Base-by-base conservation (phyloP, 805 yeast genomes). In the Ogataea thermomethanolica region DNA sequence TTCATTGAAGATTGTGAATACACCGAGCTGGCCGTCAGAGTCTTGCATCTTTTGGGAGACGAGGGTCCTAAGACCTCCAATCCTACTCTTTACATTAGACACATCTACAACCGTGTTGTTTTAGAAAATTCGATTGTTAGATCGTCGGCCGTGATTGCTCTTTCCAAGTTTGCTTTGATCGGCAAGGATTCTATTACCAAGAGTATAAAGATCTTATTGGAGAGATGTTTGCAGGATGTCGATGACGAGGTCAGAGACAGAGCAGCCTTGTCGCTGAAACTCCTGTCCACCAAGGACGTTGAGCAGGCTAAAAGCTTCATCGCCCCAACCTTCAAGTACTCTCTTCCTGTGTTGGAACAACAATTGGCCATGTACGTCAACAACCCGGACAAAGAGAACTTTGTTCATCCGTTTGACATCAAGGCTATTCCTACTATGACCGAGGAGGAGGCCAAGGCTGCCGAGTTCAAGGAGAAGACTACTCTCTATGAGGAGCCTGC, bases 211-310 rank as follows among this genome's bases (percentile, higher is more conserved):
- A 83, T 84, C 45, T 73, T 93, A 53, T 74, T 93, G 52, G 73
- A 74, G 45, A 81, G 97, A 67, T 88, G 95, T 51, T 75, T 89
- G 50, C 84, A 77, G 50, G 99, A 91, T 64, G 76, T 73, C 32
- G 96, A 91, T 62, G 99, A 91, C 65, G 99, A 91, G 66, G 99
- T 93, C 25, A 87, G 99, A 71, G 99, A 91, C 62, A 81, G 99
- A 62, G 97, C 99, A 8, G 84, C 95, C 2, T 70, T 91, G 52
- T 82, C 95, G 2, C 73, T 91, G 57, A 74, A 78, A 49, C 77
- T 89, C 46, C 74, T 86, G 24, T 59, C 71, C 7, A 58, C 67
- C 7, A 59, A 60, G 24, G 66, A 66, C 20, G 50, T 62, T 29
- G 60, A 62, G 36, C 62, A 64, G 14, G 67, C 72, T 21, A 66